Evolutionary conservation across 2,329 filamentous ascomycete genomes (phyloP).

Genomic region (Exophiala aquamarina): DNA sequence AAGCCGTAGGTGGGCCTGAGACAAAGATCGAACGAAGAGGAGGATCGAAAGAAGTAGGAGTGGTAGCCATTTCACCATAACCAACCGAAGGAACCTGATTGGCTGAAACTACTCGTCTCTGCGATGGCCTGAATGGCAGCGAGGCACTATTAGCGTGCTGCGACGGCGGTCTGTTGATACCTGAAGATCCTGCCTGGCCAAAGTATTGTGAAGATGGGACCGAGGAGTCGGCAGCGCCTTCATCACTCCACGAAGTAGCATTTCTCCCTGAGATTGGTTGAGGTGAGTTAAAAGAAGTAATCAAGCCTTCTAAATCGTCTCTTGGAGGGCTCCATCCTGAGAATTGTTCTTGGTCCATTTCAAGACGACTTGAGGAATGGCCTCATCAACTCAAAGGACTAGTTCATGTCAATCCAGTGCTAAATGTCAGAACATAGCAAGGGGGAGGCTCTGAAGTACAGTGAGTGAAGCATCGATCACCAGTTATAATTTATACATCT

Average conservation of each 20-base stretch:
- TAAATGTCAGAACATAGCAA: too few species aligned
- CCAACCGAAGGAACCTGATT: conserved; percentile 14
- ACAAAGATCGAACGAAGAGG: conserved; percentile 37
- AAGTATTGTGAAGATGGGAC: conserved; percentile 12
- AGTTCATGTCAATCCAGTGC: too few species aligned
- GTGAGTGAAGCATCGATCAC: too few species aligned
- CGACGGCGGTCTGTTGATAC: conserved; percentile 17
- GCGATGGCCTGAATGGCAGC: conserved; percentile 18
- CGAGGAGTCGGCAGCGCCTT: conserved; percentile 4
- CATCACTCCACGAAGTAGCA: conserved; percentile 13
- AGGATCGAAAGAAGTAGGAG: conserved; percentile 31
- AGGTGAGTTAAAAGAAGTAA: conserved; percentile 8
- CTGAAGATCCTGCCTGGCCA: conserved; percentile 11
- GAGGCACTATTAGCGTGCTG: conserved; percentile 11
- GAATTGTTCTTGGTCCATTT: conserved; percentile 20
- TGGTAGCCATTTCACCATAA: conserved; percentile 15
- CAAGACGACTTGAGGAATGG: too few species aligned
- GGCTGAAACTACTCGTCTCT: conserved; percentile 22
- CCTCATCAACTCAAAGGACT: background rate
- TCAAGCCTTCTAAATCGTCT: conserved; percentile 18
- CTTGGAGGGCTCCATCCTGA: conserved; percentile 15
- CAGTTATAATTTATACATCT: too few species aligned
- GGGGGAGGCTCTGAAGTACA: too few species aligned
- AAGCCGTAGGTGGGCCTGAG: conserved; percentile 36
- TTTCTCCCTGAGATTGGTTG: conserved; percentile 4